Conservation (phyloP, 2,329 filamentous ascomycete genomes). For the Rutstroemia sp. region DNA sequence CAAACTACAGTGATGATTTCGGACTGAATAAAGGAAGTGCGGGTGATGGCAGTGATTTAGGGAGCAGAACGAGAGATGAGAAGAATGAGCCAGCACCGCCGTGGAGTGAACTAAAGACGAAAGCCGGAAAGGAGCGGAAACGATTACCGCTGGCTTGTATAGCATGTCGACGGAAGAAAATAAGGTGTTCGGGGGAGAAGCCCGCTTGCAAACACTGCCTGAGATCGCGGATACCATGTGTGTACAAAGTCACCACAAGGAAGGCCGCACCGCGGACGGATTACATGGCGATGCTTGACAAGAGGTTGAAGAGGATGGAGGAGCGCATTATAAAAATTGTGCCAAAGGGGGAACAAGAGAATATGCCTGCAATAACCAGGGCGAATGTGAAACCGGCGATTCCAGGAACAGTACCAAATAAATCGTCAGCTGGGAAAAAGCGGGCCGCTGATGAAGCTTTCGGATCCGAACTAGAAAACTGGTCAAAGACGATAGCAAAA, state of each 20-base stretch:
- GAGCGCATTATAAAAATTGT: slow-evolving; percentile 94
- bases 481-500: slow-evolving; percentile 57
- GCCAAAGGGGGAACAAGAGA: slow-evolving; percentile 71
- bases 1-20: slow-evolving; percentile 44
- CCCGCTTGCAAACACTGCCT: slow-evolving; percentile 95
- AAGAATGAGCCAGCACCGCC: slow-evolving; percentile 53
- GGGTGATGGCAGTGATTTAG: slow-evolving; percentile 47
- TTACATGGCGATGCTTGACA: slow-evolving; percentile 99
- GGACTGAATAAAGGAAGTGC: slow-evolving; percentile 40
- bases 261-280: slow-evolving; percentile 93
- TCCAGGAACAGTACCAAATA: slow-evolving; percentile 43
- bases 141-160: slow-evolving; percentile 89
- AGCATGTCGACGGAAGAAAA: slow-evolving; percentile 93
- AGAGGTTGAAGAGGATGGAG: slow-evolving; percentile 93
- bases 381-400: slow-evolving; percentile 78
- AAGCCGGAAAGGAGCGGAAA: slow-evolving; percentile 93
- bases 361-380: slow-evolving; percentile 58
- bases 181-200: slow-evolving; percentile 94
- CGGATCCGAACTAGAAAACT: slow-evolving; percentile 69
- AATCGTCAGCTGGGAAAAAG: slow-evolving; percentile 63
- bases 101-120: slow-evolving; percentile 81
- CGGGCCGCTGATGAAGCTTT: slow-evolving; percentile 83
- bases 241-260: slow-evolving; percentile 93
- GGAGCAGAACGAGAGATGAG: slow-evolving; percentile 47
- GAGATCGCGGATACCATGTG: slow-evolving; percentile 85